A percentile compares a stretch with the other conserved stretches of the same genome.
Conservation (phyloP, 495 filamentous ascomycete genomes). For the Astrothelium subdiscretum region DNA sequence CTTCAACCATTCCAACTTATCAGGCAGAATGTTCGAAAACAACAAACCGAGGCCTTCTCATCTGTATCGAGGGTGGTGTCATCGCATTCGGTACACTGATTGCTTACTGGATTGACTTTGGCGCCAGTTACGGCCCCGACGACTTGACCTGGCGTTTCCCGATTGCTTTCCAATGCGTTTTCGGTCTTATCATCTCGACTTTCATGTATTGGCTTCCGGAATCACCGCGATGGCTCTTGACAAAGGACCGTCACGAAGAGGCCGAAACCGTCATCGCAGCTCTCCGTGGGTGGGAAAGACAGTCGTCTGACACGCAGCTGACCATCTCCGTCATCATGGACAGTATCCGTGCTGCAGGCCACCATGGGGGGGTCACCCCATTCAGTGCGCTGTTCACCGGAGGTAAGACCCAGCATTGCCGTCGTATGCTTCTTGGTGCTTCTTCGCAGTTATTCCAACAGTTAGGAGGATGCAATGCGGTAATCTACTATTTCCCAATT, state of each 20-base stretch:
- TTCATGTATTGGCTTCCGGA: slow-evolving; percentile 61
- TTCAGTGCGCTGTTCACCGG: slow-evolving; percentile 45
- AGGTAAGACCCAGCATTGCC: slow-evolving; percentile 55
- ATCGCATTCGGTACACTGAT: slow-evolving; percentile 71
- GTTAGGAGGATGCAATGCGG: slow-evolving; percentile 64
- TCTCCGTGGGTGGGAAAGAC: slow-evolving; percentile 47
- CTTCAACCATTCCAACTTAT: slow-evolving; percentile 67
- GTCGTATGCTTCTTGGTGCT: slow-evolving; percentile 49
- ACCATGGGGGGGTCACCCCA: slow-evolving; percentile 39
- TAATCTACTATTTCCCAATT: slow-evolving; percentile 76
- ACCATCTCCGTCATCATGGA: slow-evolving; percentile 55
- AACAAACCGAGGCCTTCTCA: slow-evolving; percentile 66
- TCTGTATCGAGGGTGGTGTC: slow-evolving; percentile 72
- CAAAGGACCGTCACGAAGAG: slow-evolving; percentile 54
- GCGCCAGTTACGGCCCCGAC: slow-evolving; percentile 52
- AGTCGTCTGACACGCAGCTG: slow-evolving; percentile 41
- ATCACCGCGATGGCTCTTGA: slow-evolving; percentile 65
- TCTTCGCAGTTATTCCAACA: slow-evolving; percentile 69
- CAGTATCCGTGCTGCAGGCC: slow-evolving; percentile 51
- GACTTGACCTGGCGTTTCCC: slow-evolving; percentile 69
- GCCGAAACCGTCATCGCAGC: slow-evolving; percentile 58
- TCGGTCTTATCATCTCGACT: slow-evolving; percentile 52
- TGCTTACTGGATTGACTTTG: slow-evolving; percentile 78
- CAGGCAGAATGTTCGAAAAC: slow-evolving; percentile 68
- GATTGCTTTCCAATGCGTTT: slow-evolving; percentile 70